phyloP scores from a whole-genome alignment of 768 basidiomycete species.

The Suillus hirtellus region DNA sequence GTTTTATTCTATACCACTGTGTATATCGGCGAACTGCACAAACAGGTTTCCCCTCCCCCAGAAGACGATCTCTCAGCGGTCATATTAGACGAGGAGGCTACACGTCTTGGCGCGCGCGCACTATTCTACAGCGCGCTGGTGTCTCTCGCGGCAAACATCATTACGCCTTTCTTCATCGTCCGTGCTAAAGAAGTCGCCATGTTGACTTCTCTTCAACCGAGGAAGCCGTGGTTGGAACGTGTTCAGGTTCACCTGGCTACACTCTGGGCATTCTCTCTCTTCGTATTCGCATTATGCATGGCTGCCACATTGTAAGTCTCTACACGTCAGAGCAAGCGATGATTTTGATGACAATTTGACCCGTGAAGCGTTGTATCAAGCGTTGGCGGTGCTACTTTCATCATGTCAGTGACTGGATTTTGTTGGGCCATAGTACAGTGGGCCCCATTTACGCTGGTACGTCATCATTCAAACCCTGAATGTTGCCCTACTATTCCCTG shows the following conservation, averaged over 20 bases:
- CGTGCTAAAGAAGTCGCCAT: slow-evolving; percentile 17
- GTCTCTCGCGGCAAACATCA: slow-evolving; percentile 63
- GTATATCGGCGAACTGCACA: slow-evolving; percentile 88
- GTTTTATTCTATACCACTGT: slow-evolving; percentile 85
- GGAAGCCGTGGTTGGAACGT: slow-evolving; percentile 36
- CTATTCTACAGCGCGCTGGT: slow-evolving; percentile 77
- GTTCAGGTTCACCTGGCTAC: slow-evolving; percentile 62
- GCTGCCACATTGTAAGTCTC: slow-evolving; percentile 75
- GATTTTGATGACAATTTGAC: slow-evolving; percentile 2
- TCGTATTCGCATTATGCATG: slow-evolving; percentile 77
- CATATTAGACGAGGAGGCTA: slow-evolving; percentile 63
- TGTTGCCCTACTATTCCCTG: slow-evolving; percentile 19
- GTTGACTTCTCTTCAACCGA: slow-evolving; percentile 21
- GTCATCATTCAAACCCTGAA: slow-evolving; percentile 24
- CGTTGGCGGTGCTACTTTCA: slow-evolving; percentile 67
- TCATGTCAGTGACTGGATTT: slow-evolving; percentile 81
- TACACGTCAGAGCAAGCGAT: slow-evolving; percentile 10
- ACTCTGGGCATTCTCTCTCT: slow-evolving; percentile 79
- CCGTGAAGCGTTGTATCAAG: slow-evolving; percentile 63
- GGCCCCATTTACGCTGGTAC: slow-evolving; percentile 88
- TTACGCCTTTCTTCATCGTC: slow-evolving; percentile 65
- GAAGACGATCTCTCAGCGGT: slow-evolving; percentile 34
- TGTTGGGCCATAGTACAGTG: slow-evolving; percentile 93
- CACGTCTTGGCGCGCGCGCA: slow-evolving; percentile 81
- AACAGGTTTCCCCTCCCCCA: slow-evolving; percentile 39